Conservation (phyloP, 2,329 filamentous ascomycete genomes). For the Pestalotiopsis sp. region DNA sequence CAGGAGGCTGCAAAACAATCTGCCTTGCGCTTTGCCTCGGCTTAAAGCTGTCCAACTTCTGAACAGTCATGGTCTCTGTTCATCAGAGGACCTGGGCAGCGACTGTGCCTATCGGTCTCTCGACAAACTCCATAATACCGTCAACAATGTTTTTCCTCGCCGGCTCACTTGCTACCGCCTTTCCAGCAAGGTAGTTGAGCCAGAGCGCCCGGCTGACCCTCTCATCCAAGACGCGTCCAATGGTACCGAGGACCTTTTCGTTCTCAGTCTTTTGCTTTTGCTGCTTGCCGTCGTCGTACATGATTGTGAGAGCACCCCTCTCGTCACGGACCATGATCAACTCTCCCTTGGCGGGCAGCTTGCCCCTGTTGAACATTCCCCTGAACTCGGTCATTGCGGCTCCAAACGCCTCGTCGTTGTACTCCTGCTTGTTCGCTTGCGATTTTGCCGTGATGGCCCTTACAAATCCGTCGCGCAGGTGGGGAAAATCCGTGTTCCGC, state of each 20-base stretch:
- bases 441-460: slow-evolving; percentile 79
- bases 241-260: slow-evolving; percentile 58
- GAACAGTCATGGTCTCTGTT: background rate
- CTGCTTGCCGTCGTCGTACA: slow-evolving; percentile 61
- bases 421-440: slow-evolving; percentile 54
- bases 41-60: background rate
- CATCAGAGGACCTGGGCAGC: slow-evolving; percentile 11
- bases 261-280: slow-evolving; percentile 42
- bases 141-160: slow-evolving; percentile 83
- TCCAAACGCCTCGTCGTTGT: slow-evolving; percentile 77
- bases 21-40: background rate
- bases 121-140: slow-evolving; percentile 85
- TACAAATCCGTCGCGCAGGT: slow-evolving; percentile 90
- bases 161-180: slow-evolving; percentile 82
- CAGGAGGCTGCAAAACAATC: background rate
- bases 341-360: slow-evolving; percentile 79
- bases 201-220: slow-evolving; percentile 80
- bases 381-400: slow-evolving; percentile 78
- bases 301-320: slow-evolving; percentile 67
- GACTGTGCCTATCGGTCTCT: slow-evolving; percentile 82
- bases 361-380: slow-evolving; percentile 77
- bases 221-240: slow-evolving; percentile 80
- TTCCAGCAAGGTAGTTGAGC: slow-evolving; percentile 88
- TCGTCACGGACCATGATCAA: slow-evolving; percentile 72
- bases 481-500: slow-evolving; percentile 92